Conservation (phyloP, 192 early-diverging fungal species). For the Anaeromyces robustus region DNA sequence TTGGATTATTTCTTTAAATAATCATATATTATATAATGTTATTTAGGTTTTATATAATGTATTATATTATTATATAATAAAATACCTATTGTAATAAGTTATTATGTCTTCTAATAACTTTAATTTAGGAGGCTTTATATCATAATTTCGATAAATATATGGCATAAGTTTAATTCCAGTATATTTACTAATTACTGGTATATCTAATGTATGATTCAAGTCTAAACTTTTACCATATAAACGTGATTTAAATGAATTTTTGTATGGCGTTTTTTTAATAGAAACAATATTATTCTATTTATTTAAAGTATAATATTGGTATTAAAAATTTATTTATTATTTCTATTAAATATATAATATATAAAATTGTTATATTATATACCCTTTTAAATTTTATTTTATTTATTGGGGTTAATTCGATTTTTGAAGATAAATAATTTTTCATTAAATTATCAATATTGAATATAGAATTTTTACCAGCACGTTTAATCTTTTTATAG, state of each 20-base stretch:
- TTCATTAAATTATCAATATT: neutral
- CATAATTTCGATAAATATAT: conserved; percentile 65
- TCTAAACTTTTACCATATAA: conserved; percentile 40
- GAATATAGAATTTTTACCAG: neutral
- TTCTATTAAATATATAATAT: no score
- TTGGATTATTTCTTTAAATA: conserved; percentile 4
- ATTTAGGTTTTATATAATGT: no score
- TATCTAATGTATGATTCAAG: conserved; percentile 34
- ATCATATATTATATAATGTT: conserved; percentile 7
- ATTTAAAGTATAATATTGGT: no score
- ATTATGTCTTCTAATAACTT: conserved; percentile 23
- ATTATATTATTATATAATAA: neutral
- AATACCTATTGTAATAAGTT: conserved; percentile 5
- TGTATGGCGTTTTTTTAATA: conserved; percentile 30
- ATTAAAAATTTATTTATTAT: no score
- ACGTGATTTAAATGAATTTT: conserved; percentile 57
- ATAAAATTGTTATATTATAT: neutral
- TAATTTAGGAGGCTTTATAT: conserved; percentile 26
- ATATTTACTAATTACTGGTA: conserved; percentile 46
- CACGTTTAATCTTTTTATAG: neutral
- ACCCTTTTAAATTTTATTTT: neutral
- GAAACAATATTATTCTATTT: neutral
- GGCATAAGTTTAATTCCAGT: conserved; percentile 57
- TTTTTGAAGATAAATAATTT: neutral
- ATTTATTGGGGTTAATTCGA: neutral